Evolutionary conservation across 495 filamentous ascomycete species (phyloP).

Genomic region (Tuber indicum): DNA sequence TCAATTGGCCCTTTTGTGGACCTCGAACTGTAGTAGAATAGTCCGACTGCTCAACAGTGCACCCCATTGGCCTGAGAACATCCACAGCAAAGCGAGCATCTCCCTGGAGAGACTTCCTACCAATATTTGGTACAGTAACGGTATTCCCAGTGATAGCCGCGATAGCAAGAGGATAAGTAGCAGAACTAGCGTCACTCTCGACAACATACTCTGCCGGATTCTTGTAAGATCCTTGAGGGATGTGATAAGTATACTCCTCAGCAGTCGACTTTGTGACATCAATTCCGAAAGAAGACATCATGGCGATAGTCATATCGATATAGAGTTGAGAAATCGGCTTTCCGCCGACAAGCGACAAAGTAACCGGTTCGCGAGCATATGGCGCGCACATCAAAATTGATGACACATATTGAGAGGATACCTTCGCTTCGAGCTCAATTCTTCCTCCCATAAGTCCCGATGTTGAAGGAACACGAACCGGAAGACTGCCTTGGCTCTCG

Average conservation of each 20-base stretch:
- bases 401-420: slow-evolving; percentile 96
- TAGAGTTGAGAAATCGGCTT: slow-evolving; percentile 96
- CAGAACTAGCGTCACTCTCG: slow-evolving; percentile 95
- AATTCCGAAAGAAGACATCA: slow-evolving; percentile 94
- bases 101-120: slow-evolving; percentile 81
- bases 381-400: slow-evolving; percentile 95
- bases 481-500: slow-evolving; percentile 71
- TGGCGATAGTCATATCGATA: slow-evolving; percentile 96
- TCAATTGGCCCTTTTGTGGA: slow-evolving; percentile 64
- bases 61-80: slow-evolving; percentile 89
- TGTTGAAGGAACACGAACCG: slow-evolving; percentile 72
- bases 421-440: slow-evolving; percentile 85
- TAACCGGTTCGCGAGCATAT: slow-evolving; percentile 89
- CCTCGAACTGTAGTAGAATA: slow-evolving; percentile 89
- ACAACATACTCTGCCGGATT: slow-evolving; percentile 84
- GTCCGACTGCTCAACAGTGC: slow-evolving; percentile 74
- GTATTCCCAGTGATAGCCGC: slow-evolving; percentile 92
- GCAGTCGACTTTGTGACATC: slow-evolving; percentile 63
- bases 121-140: slow-evolving; percentile 94
- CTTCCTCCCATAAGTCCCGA: slow-evolving; percentile 83
- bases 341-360: slow-evolving; percentile 78
- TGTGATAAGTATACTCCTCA: slow-evolving; percentile 87
- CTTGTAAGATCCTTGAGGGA: slow-evolving; percentile 75
- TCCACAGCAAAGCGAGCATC: slow-evolving; percentile 94
- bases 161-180: slow-evolving; percentile 91